Percentiles rank a stretch among this genome's conserved stretches.
phyloP scores from a whole-genome alignment of 2,329 filamentous ascomycete genomes.

The Alternaria ventricosa region DNA sequence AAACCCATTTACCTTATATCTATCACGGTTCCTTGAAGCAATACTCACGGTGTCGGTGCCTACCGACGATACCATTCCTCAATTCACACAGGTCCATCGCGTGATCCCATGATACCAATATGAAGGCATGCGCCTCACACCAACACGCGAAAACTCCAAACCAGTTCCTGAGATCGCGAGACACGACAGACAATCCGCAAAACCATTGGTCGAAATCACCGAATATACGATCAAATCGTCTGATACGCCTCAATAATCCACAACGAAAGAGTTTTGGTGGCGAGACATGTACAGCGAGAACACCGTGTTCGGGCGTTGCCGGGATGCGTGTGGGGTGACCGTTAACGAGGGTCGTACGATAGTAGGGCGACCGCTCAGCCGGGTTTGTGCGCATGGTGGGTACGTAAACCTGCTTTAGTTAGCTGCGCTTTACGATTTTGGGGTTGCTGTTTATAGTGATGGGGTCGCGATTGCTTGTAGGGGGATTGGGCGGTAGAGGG shows the following conservation, averaged over 20 bases:
- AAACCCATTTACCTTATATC: neutral
- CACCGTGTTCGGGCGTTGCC: slow-evolving; percentile 2
- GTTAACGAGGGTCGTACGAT: slow-evolving; percentile 8
- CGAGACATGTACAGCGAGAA: neutral
- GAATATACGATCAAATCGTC: neutral
- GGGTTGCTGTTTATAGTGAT: neutral
- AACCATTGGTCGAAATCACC: neutral
- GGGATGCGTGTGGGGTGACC: slow-evolving; percentile 8
- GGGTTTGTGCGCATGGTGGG: neutral
- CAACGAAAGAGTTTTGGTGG: neutral
- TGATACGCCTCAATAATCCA: neutral
- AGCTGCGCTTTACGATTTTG: neutral
- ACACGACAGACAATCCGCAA: neutral
- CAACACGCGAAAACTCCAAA: neutral
- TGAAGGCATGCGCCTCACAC: neutral
- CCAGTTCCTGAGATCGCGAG: neutral
- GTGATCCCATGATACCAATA: neutral
- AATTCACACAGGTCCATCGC: neutral
- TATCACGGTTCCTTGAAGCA: neutral
- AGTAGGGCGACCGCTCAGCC: neutral
- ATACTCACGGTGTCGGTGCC: neutral
- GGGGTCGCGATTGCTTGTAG: neutral
- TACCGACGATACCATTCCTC: neutral
- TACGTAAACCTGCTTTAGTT: neutral
- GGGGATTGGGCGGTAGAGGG: neutral